Evolutionary conservation across 441 rosid species (phyloP), one percentile per base, ranked within the genome.

Genomic region (Rhodomyrtus psidioides): DNA sequence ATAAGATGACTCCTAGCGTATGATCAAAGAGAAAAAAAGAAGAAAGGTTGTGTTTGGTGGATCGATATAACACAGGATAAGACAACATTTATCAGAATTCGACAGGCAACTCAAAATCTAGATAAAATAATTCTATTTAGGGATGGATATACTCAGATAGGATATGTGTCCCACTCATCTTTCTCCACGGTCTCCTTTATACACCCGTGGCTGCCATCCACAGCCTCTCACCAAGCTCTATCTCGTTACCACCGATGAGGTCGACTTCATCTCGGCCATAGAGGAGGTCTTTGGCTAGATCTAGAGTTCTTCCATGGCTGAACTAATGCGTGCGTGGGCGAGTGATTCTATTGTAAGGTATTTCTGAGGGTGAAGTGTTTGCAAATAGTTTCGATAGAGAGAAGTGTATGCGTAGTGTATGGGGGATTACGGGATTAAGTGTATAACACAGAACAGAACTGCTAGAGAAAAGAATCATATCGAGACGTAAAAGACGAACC

Each of bases 121-220:
- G 4, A 65, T 34, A 65, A 34, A 34, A 65, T 9, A 34, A 65
- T 30, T 1, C 1, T 0, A 65, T 4, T 17, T 65, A 65, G 10
- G 0, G 13, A 3, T 34, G 26, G 4, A 65, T 65, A 19, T 17
- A 30, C 21, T 1, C 1, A 1, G 3, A 34, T 34, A 65, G 4
- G 44, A 9, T 19, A 65, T 19, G 7, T 19, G 26, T 9, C 46
- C 5, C 46, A 19, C 46, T 34, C 26, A 62, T 65, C 46, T 65
- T 21, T 34, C 39, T 65, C 4, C 13, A 0, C 0, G 1, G 0
- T 62, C 42, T 13, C 26, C 2, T 2, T 62, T 62, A 62, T 17
- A 1, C 44, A 30, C 0, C 76, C 44, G 17, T 1, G 6, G 12
- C 23, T 4, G 7, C 26, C 44, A 4, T 6, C 59, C n/a, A 24